Percentiles rank a stretch among this genome's conserved stretches.
phyloP scores from a whole-genome alignment of 257 asterid genomes.

The Solanum infundibuliforme region DNA sequence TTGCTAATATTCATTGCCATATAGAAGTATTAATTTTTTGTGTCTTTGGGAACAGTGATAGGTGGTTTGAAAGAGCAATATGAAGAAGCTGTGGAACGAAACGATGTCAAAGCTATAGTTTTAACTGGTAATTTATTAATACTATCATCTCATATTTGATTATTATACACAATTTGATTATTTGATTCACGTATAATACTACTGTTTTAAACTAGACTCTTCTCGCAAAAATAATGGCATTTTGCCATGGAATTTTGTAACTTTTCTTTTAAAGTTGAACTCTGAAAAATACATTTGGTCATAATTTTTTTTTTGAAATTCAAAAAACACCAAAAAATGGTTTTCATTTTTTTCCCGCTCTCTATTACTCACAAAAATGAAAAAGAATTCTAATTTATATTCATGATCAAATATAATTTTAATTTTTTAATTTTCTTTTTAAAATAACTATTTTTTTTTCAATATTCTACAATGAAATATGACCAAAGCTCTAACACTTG shows the following conservation, averaged over 20 bases:
- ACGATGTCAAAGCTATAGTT: conserved; percentile 51
- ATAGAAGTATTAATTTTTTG: background rate
- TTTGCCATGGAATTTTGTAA: background rate
- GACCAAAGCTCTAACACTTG: too few relatives aligned
- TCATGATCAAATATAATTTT: too few relatives aligned
- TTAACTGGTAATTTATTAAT: conserved; percentile 21
- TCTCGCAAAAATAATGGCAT: background rate
- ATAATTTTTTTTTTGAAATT: too few relatives aligned
- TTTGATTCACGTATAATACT: background rate
- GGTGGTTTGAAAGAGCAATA: conserved; percentile 26
- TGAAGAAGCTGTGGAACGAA: conserved; percentile 26
- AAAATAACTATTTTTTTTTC: too few relatives aligned
- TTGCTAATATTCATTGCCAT: background rate
- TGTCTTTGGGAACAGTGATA: background rate
- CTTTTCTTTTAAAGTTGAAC: too few relatives aligned
- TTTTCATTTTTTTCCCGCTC: too few relatives aligned
- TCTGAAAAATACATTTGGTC: background rate
- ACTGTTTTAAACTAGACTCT: background rate
- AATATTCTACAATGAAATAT: too few relatives aligned
- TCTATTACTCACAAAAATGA: too few relatives aligned
- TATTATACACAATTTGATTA: background rate
- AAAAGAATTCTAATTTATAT: too few relatives aligned
- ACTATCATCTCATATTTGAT: background rate
- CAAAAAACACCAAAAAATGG: too few relatives aligned
- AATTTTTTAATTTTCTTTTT: too few relatives aligned